These are phyloP conservation scores for Dictyostelium firmibasis DNA, from an alignment of 78 protist genomes.

Conservation along the genomic window DNA sequence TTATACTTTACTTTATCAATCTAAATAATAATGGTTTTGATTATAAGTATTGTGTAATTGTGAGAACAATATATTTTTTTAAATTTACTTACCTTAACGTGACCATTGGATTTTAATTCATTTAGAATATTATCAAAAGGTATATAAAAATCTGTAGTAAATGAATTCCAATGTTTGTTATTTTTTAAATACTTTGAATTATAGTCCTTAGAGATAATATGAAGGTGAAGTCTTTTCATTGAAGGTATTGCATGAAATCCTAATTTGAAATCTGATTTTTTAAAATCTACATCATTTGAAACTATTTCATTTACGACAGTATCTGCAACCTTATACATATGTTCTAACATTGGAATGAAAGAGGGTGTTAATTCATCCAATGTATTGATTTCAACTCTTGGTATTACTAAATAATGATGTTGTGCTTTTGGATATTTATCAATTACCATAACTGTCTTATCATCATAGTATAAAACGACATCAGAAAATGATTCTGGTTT, in stretches of 20 bases:
- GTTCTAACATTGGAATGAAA: slow-evolving; percentile 18
- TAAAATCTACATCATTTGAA: background rate
- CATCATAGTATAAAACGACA: background rate
- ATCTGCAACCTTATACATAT: background rate
- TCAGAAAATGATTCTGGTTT: background rate
- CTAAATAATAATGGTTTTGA: background rate
- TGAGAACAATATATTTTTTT: background rate
- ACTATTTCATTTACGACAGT: background rate
- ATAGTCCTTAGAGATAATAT: slow-evolving; percentile 85
- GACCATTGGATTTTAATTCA: background rate
- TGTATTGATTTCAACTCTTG: background rate
- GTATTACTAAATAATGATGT: slow-evolving; percentile 68
- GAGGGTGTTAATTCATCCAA: background rate
- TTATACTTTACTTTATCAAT: background rate
- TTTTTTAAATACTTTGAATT: slow-evolving; percentile 76
- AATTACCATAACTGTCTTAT: background rate
- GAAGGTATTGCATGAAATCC: slow-evolving; percentile 87
- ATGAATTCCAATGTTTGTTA: slow-evolving; percentile 90
- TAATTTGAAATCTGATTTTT: background rate
- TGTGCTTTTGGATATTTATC: slow-evolving; percentile 78
- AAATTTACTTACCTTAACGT: background rate
- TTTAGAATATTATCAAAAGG: background rate
- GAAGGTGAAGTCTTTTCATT: slow-evolving; percentile 81
- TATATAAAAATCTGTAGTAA: slow-evolving; percentile 84
- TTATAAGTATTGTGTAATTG: too few species aligned